These are phyloP conservation scores for Spatholobus suberectus DNA, from an alignment of 306 rosid species.

Conservation along the genomic window DNA sequence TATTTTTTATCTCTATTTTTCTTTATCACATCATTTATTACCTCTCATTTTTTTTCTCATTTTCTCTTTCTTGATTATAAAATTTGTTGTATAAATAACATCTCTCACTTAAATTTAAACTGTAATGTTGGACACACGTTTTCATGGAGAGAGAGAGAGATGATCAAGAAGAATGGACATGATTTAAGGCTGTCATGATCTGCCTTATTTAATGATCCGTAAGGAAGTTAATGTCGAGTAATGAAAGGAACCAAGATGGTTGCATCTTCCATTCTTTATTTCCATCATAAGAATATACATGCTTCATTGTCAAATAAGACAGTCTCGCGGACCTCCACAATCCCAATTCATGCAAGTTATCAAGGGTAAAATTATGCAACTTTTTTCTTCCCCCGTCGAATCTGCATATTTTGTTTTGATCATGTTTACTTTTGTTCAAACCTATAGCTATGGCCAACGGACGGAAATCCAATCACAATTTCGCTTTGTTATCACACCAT, in stretches of 20 bases:
- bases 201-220: conserved; percentile 52
- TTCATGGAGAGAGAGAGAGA: conserved; percentile 46
- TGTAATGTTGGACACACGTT: conserved; percentile 44
- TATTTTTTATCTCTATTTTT: no score
- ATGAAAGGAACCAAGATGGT: conserved; percentile 8
- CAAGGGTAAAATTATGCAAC: not conserved
- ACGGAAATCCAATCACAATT: not conserved
- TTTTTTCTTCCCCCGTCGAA: not conserved
- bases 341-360: not conserved
- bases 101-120: no score
- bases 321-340: not conserved
- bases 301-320: not conserved
- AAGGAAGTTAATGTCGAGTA: conserved; percentile 2
- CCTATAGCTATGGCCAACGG: not conserved
- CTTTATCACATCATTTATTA: no score
- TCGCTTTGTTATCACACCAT: not conserved
- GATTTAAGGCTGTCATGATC: conserved; percentile 27
- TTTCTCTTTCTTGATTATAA: no score
- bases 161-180: conserved; percentile 33
- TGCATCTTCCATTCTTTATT: not conserved
- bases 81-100: no score
- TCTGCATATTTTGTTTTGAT: not conserved
- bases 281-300: not conserved
- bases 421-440: not conserved
- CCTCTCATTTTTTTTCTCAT: no score